Base-by-base conservation (phyloP, 2,329 filamentous ascomycete genomes). In the Lasiodiplodia sp. region DNA sequence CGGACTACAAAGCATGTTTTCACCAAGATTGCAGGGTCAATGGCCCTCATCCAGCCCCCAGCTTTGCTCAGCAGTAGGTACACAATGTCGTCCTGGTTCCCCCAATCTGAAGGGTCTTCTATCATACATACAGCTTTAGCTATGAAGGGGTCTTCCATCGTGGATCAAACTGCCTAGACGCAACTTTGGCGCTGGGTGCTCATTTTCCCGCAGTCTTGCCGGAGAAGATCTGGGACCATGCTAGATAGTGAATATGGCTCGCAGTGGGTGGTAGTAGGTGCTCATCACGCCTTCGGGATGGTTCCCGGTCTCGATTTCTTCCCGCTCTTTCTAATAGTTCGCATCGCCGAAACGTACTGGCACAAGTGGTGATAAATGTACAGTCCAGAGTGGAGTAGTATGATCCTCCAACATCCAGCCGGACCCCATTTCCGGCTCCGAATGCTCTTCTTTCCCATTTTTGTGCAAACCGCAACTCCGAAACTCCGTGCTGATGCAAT, bases 401-500 rank as follows among this genome's bases (percentile, higher is more conserved):
- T 5, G 31, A 23, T 51, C 55, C 44, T 53, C 66, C 51, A 44
- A n/a, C 23, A 34, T 56, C 49, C 47, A 34, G 28, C 34, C 28
- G 21, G 44, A 14, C 4, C 60, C n/a, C n/a, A 51, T 52, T 16
- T n/a, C 60, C 60, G 18, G 18, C 31, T 47, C n/a, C 31, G 21
- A 40, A 12, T 49, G 23, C 34, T 53, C 37, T 62, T 63, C 23
- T 34, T 38, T 10, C 18, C 10, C 6, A 56, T 23, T 47, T 23
- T 47, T 57, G 51, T 37, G 12, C 49, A 37, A 55, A 47, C 44
- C 47, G 34, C 44, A 56, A 62, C 66, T 60, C 68, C 68, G 14
- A 67, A 69, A 69, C 68, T 65, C 68, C 68, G 49, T 69, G 68
- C 68, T 69, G 51, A 69, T 69, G 68, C 68, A 34, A 62, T 68